phyloP scores from a whole-genome alignment of 2,329 filamentous ascomycete genomes.

The Sphaceloma murrayae region DNA sequence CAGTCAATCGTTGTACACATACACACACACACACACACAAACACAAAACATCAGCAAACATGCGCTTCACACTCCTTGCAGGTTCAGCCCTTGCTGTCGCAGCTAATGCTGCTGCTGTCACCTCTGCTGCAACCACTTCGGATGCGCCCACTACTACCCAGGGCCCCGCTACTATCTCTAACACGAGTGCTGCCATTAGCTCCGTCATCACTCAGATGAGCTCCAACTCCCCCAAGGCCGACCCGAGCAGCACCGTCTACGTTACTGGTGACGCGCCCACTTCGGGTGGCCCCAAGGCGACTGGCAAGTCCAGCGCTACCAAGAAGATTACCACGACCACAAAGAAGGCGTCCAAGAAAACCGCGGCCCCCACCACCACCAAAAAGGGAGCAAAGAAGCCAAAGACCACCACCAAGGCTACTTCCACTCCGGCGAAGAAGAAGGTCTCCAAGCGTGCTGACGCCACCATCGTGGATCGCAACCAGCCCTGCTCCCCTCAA shows the following conservation, averaged over 20 bases:
- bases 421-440: no score
- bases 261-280: neutral
- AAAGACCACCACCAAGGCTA: no score
- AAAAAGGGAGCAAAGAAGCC: slow-evolving; percentile 2
- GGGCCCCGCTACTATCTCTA: slow-evolving; percentile 1
- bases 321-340: neutral
- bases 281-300: neutral
- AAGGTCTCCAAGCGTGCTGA: no score
- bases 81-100: slow-evolving; percentile 5
- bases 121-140: neutral
- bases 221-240: neutral
- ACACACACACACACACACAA: no score
- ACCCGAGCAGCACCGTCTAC: neutral
- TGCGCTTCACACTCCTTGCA: slow-evolving; percentile 14
- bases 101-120: slow-evolving; percentile 6
- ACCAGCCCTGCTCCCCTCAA: no score
- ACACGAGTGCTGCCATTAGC: neutral
- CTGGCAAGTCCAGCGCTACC: neutral
- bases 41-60: neutral
- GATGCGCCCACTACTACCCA: neutral
- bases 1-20: slow-evolving; percentile 5
- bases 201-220: neutral
- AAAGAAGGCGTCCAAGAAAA: neutral
- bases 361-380: neutral
- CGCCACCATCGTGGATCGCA: neutral